These are phyloP conservation scores for Paecilomyces sp. DNA, from an alignment of 2,329 filamentous ascomycete species.

Conservation along the genomic window DNA sequence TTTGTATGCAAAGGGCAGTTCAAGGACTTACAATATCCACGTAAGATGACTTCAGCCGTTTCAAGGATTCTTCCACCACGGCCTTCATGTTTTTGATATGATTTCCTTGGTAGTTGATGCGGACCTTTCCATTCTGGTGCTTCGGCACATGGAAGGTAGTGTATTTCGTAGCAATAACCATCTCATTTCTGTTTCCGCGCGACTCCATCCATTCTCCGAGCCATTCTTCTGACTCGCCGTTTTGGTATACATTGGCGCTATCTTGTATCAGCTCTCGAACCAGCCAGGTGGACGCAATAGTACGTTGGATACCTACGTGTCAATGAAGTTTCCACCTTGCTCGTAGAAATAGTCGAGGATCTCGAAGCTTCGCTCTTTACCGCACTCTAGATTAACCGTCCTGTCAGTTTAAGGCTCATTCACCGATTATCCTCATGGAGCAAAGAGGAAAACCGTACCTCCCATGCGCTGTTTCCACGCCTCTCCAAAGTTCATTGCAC, in stretches of 20 bases:
- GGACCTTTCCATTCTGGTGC: slow-evolving; percentile 14
- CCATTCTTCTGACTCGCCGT: slow-evolving; percentile 41
- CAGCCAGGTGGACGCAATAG: background rate
- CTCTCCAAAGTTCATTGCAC: background rate
- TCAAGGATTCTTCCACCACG: slow-evolving; percentile 18
- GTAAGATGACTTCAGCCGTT: slow-evolving; percentile 27
- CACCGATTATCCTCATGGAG: background rate
- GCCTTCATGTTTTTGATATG: slow-evolving; percentile 21
- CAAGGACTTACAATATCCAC: slow-evolving; percentile 21
- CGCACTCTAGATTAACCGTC: slow-evolving; percentile 31
- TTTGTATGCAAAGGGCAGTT: background rate
- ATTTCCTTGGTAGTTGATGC: slow-evolving; percentile 36
- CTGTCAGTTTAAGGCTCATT: slow-evolving; percentile 15
- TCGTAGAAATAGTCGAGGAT: slow-evolving; percentile 43
- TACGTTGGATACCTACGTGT: slow-evolving; percentile 28
- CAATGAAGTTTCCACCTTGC: slow-evolving; percentile 47
- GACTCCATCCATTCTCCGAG: slow-evolving; percentile 46
- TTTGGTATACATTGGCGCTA: slow-evolving; percentile 39
- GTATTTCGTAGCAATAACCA: slow-evolving; percentile 52
- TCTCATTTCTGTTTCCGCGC: slow-evolving; percentile 40
- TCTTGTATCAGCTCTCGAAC: background rate
- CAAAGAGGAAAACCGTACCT: background rate
- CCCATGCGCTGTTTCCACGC: background rate
- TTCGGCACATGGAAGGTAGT: slow-evolving; percentile 29
- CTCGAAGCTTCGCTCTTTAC: slow-evolving; percentile 38